A percentile compares a stretch with the other conserved stretches of the same genome.
Evolutionary conservation across 208 protist species (phyloP).

Genomic region (Porcisia hertigi): DNA sequence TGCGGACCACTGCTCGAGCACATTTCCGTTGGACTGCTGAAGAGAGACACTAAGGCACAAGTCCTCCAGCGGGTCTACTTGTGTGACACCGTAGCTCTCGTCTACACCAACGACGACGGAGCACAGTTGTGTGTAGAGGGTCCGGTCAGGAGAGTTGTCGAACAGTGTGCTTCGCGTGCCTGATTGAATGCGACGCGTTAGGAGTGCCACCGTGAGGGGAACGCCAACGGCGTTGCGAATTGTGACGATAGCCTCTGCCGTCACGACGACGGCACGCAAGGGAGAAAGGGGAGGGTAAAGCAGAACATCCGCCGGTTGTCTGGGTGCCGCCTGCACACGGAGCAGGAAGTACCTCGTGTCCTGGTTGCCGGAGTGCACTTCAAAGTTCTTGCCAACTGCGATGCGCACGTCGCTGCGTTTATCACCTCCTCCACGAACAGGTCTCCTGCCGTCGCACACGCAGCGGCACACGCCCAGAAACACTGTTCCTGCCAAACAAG

Average conservation of each 20-base stretch:
- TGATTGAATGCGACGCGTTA: conserved; percentile 32
- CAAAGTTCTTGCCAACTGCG: conserved; percentile 34
- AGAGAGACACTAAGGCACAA: conserved; percentile 57
- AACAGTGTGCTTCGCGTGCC: conserved; percentile 31
- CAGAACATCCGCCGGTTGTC: conserved; percentile 24
- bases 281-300: conserved; percentile 20
- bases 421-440: neutral
- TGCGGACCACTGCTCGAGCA: conserved; percentile 28
- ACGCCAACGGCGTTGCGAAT: conserved; percentile 64
- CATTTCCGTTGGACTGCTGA: conserved; percentile 53
- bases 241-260: conserved; percentile 44
- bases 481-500: conserved; percentile 39
- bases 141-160: conserved; percentile 34
- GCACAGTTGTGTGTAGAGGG: conserved; percentile 40
- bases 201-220: conserved; percentile 46
- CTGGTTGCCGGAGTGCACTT: conserved; percentile 22
- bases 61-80: conserved; percentile 69
- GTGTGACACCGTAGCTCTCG: conserved; percentile 40
- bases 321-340: conserved; percentile 17
- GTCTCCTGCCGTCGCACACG: neutral
- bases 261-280: conserved; percentile 27
- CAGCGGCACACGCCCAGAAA: conserved; percentile 52
- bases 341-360: conserved; percentile 54
- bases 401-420: conserved; percentile 16
- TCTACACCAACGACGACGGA: conserved; percentile 36